Evolutionary conservation across 495 filamentous ascomycete genomes (phyloP).

Genomic region (Amniculicola lignicola): DNA sequence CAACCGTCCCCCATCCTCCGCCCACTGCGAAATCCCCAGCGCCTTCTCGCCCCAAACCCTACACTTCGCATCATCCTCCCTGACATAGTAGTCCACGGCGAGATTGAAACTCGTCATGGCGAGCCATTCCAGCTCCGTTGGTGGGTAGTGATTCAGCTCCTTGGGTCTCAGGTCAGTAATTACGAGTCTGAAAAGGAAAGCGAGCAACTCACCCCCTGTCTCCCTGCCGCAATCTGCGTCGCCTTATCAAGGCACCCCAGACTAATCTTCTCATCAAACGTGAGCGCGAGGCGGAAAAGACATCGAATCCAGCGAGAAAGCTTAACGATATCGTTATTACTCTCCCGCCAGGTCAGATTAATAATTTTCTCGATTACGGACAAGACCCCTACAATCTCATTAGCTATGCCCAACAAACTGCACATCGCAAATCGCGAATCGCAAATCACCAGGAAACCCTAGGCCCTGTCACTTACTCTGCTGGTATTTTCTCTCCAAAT

Average conservation of each 20-base stretch:
- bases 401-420: not conserved
- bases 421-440: too few species aligned
- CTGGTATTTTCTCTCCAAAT: constrained; percentile 20
- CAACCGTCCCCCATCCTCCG: constrained; percentile 51
- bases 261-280: constrained; percentile 35
- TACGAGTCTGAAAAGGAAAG: not conserved
- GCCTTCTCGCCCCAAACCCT: constrained; percentile 65
- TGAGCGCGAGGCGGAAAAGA: constrained; percentile 64
- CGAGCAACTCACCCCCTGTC: constrained; percentile 26
- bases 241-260: constrained; percentile 42
- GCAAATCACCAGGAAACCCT: too few species aligned
- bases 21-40: constrained; percentile 58
- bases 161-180: constrained; percentile 8
- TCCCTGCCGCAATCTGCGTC: constrained; percentile 32
- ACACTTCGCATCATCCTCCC: constrained; percentile 53
- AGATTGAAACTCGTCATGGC: constrained; percentile 71
- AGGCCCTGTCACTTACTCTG: constrained; percentile 28
- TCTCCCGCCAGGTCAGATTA: constrained; percentile 57
- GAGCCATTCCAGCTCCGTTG: constrained; percentile 74
- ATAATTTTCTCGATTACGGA: constrained; percentile 52
- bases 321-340: constrained; percentile 50
- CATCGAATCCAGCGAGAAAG: constrained; percentile 71
- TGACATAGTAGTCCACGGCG: constrained; percentile 67
- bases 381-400: constrained; percentile 15
- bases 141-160: constrained; percentile 54